phyloP scores from a whole-genome alignment of 2,329 filamentous ascomycete species.

The Arthroderma sp. region DNA sequence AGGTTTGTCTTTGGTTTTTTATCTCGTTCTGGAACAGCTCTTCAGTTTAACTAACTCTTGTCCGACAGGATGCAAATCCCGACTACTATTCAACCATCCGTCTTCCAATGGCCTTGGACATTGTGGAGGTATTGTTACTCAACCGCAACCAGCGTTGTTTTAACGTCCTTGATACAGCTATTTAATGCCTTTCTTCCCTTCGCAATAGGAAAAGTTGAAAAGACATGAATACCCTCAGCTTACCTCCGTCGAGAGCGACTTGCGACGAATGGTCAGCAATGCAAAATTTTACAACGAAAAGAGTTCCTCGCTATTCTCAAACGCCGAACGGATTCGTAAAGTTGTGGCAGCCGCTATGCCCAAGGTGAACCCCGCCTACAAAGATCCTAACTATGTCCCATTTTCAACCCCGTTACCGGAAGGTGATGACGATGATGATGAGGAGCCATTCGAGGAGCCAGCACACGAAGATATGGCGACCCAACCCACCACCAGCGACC shows the following conservation, averaged over 20 bases:
- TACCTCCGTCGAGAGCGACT: slow-evolving; percentile 65
- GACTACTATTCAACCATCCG: slow-evolving; percentile 67
- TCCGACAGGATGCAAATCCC: slow-evolving; percentile 40
- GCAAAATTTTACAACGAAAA: slow-evolving; percentile 73
- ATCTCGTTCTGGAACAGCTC: not conserved
- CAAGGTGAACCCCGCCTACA: slow-evolving; percentile 72
- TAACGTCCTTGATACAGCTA: not conserved
- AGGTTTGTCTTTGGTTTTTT: slow-evolving; percentile 21
- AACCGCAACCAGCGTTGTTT: not conserved
- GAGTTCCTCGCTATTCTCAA: slow-evolving; percentile 58
- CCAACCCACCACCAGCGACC: not conserved
- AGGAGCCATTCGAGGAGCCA: slow-evolving; percentile 5
- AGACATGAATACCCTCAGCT: slow-evolving; percentile 56
- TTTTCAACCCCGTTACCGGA: slow-evolving; percentile 59
- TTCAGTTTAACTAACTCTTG: not conserved
- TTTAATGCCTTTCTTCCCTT: not conserved
- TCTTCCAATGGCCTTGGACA: slow-evolving; percentile 65
- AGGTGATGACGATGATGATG: slow-evolving; percentile 25
- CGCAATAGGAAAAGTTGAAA: slow-evolving; percentile 47
- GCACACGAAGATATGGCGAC: slow-evolving; percentile 5
- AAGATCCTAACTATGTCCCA: slow-evolving; percentile 53
- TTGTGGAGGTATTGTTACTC: slow-evolving; percentile 45
- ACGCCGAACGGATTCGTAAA: slow-evolving; percentile 78
- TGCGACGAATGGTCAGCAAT: slow-evolving; percentile 79
- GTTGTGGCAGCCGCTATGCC: slow-evolving; percentile 80